Evolutionary conservation across 148 eudicot species (phyloP).

Genomic region (Drosera capensis): DNA sequence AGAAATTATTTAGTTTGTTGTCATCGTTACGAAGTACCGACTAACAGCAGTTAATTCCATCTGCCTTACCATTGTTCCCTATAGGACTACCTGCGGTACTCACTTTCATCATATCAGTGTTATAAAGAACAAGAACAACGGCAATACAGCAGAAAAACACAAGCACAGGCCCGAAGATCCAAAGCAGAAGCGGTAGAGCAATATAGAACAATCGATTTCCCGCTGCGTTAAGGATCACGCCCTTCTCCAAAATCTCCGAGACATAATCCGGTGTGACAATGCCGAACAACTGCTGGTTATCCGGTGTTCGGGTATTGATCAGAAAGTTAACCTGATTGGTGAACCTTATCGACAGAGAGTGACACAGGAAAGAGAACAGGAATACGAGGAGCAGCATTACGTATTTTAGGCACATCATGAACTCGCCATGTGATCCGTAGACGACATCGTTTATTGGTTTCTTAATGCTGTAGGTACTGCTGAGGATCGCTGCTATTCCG

Average conservation of each 20-base stretch:
- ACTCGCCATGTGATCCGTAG: constrained; percentile 82
- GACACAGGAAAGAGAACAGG: constrained; percentile 67
- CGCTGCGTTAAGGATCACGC: constrained; percentile 31
- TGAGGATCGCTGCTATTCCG: constrained; percentile 76
- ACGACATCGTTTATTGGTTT: constrained; percentile 69
- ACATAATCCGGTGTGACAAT: constrained; percentile 30
- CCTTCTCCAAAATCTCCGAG: constrained; percentile 34
- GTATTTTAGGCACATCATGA: constrained; percentile 80
- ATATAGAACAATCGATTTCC: constrained; percentile 46
- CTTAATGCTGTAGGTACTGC: constrained; percentile 85
- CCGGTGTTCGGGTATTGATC: constrained; percentile 39
- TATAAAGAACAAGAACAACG: constrained; percentile 45
- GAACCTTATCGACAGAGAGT: constrained; percentile 77
- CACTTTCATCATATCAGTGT: constrained; percentile 42
- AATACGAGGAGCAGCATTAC: constrained; percentile 58
- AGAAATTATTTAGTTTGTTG: no score
- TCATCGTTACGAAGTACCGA: no score
- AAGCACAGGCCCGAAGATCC: constrained; percentile 65
- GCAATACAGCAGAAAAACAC: constrained; percentile 38
- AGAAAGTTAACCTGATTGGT: constrained; percentile 45
- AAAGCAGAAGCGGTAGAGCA: constrained; percentile 41
- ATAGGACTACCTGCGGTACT: no score
- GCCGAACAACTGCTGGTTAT: neutral
- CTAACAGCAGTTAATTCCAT: no score
- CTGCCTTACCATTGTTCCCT: no score